Evolutionary conservation across 2,329 filamentous ascomycete species (phyloP).

Genomic region (Xylaria sp.): DNA sequence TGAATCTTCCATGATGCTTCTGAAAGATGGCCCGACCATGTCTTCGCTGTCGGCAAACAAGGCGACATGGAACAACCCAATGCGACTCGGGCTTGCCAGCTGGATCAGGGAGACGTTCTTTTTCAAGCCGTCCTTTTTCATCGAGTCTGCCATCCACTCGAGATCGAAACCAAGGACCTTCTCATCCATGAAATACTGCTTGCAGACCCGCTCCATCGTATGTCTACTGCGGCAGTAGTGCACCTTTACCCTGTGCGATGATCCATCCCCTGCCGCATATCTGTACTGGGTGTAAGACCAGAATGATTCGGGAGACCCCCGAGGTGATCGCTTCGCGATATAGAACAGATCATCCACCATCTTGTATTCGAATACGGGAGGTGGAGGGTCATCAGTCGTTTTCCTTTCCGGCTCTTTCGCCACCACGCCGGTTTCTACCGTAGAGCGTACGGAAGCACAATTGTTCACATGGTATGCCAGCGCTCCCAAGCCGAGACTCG

Average conservation of each 20-base stretch:
- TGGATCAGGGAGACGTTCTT: constrained; percentile 84
- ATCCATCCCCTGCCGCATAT: constrained; percentile 55
- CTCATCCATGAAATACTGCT: constrained; percentile 73
- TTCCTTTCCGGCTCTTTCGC: constrained; percentile 14
- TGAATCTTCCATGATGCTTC: constrained; percentile 75
- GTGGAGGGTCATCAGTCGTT: constrained; percentile 49
- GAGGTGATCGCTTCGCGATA: constrained; percentile 58
- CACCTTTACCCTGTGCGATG: constrained; percentile 68
- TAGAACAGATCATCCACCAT: constrained; percentile 59
- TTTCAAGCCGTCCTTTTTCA: constrained; percentile 61
- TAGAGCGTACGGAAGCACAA: not conserved
- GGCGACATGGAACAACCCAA: constrained; percentile 85
- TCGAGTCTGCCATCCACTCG: constrained; percentile 76
- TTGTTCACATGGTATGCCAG: not conserved
- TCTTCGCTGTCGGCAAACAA: constrained; percentile 64
- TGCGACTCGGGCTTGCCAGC: constrained; percentile 77
- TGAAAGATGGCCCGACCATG: constrained; percentile 76
- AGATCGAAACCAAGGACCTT: constrained; percentile 86
- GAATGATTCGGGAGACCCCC: constrained; percentile 62
- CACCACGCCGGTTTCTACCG: not conserved
- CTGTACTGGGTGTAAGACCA: constrained; percentile 78
- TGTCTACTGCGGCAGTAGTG: constrained; percentile 79
- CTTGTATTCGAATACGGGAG: constrained; percentile 57
- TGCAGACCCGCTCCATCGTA: constrained; percentile 72
- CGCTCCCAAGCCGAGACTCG: not conserved